Conservation (phyloP, 176 grass and related monocot species). For the Canna indica region DNA sequence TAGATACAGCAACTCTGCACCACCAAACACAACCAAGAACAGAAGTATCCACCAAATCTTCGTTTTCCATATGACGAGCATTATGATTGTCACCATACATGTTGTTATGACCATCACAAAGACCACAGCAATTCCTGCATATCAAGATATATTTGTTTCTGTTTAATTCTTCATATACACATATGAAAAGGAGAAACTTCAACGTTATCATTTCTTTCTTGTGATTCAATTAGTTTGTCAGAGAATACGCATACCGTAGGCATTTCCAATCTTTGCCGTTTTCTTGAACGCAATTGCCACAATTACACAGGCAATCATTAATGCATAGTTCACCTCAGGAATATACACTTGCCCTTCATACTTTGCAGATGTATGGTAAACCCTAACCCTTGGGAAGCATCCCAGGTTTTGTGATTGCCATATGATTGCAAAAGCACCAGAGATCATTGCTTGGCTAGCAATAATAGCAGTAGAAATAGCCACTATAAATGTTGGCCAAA, state of each 20-base stretch:
- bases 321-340: slow-evolving; percentile 49
- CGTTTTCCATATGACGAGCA: slow-evolving; percentile 63
- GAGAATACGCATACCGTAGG: slow-evolving; percentile 41
- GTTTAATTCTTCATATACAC: no score
- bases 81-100: slow-evolving; percentile 46
- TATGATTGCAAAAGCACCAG: slow-evolving; percentile 61
- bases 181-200: no score
- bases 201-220: not conserved
- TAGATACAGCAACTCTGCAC: slow-evolving; percentile 48
- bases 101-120: slow-evolving; percentile 67
- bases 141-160: not conserved
- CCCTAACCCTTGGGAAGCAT: slow-evolving; percentile 54
- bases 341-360: slow-evolving; percentile 66
- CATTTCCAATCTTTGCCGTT: slow-evolving; percentile 58
- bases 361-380: slow-evolving; percentile 54
- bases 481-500: slow-evolving; percentile 56
- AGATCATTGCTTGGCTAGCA: slow-evolving; percentile 72
- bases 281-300: slow-evolving; percentile 53
- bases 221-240: not conserved
- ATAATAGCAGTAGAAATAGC: slow-evolving; percentile 50
- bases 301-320: slow-evolving; percentile 54
- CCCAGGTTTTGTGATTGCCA: slow-evolving; percentile 49
- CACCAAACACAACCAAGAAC: slow-evolving; percentile 38
- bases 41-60: slow-evolving; percentile 32
- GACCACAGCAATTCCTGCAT: slow-evolving; percentile 63